These are phyloP conservation scores for Acanthamoeba royreba DNA, from an alignment of 208 protist species.

Conservation along the genomic window DNA sequence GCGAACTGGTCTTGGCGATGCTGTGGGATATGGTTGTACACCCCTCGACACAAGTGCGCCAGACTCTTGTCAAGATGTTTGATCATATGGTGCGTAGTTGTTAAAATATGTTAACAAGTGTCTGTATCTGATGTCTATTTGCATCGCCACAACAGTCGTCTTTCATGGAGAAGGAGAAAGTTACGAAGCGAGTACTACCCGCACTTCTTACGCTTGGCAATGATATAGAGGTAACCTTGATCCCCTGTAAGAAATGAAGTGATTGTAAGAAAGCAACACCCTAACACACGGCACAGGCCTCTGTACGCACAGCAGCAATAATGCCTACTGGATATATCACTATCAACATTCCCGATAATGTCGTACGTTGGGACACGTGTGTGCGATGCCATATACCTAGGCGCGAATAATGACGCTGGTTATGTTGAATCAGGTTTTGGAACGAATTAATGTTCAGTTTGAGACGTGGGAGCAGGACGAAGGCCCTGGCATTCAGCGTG, in stretches of 20 bases:
- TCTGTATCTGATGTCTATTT: background rate
- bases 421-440: background rate
- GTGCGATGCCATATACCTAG: background rate
- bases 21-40: conserved; percentile 42
- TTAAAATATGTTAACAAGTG: background rate
- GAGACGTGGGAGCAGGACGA: conserved; percentile 25
- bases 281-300: background rate
- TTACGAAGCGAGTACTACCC: conserved; percentile 28
- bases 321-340: background rate
- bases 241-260: background rate
- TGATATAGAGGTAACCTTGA: conserved; percentile 8
- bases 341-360: background rate
- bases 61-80: background rate
- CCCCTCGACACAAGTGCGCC: background rate
- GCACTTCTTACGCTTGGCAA: conserved; percentile 42
- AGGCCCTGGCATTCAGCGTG: background rate
- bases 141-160: background rate
- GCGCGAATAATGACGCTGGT: background rate
- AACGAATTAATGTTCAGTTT: conserved; percentile 39
- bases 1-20: background rate
- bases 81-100: background rate
- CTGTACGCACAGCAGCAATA: background rate
- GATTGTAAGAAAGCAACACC: background rate
- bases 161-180: background rate
- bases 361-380: background rate